Base-by-base conservation (phyloP, 78 protist species). In the Anaeramoeba flamelloides region DNA sequence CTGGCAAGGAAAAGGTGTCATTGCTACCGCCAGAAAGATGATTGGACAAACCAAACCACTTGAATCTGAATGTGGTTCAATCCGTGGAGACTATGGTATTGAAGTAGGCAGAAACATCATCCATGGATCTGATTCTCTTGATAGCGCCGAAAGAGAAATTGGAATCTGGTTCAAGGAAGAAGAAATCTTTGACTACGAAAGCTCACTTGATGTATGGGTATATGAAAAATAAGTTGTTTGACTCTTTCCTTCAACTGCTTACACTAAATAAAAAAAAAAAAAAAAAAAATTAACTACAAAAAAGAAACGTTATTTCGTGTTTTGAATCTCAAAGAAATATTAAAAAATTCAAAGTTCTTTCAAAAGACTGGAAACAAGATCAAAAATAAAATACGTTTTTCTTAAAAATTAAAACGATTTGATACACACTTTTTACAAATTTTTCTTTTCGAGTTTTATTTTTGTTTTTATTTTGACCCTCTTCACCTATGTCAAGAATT, bases 21-120 rank as follows among this genome's bases (percentile, higher is more conserved):
- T 53, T 53, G 69, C 8, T 76, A 53, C 80, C 31, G 90, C 89
- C 30, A 89, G 92, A 77, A 4, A 1, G 22, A 40, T 92, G 74
- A 83, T 90, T 74, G 95, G 95, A 4, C 90, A 84, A n/a, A 89
- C 95, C 37, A 84, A 87, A 86, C 94, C 94, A 0, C 75, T 76
- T 36, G 88, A 84, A 65, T 79, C 89, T 2, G 77, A 41, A 26
- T 92, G 92, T 26, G 92, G 92, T 74, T 82, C 95, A 34, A 88
- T 92, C 77, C 91, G 92, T 32, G 95, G 93, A 39, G 92, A 89
- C 87, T 85, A 74, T 81, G 81, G 82, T 80, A 53, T 85, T 34
- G 81, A 77, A 31, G 83, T 88, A 53, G 90, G 87, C 8, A 80
- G 88, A 65, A 91, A 91, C 86, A 41, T 86, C 74, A 83, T 86